phyloP scores from a whole-genome alignment of 2,329 filamentous ascomycete genomes.

The Calonectria pteridis region DNA sequence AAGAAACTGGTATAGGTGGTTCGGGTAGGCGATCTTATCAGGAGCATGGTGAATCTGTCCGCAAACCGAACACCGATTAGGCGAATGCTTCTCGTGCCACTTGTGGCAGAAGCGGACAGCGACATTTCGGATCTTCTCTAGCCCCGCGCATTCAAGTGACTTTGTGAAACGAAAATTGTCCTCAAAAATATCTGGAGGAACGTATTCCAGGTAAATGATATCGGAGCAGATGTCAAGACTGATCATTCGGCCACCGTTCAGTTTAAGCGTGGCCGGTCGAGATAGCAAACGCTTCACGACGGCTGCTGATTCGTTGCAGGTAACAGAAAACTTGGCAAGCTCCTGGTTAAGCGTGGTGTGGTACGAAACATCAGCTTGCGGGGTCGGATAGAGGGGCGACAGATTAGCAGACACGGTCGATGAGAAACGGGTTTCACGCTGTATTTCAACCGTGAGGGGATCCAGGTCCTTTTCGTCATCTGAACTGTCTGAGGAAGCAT shows the following conservation, averaged over 20 bases:
- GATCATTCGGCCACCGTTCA: slow-evolving; percentile 45
- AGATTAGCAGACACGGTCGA: slow-evolving; percentile 34
- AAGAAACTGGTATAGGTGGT: slow-evolving; percentile 59
- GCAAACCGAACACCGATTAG: slow-evolving; percentile 49
- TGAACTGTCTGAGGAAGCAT: neutral
- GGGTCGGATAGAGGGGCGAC: slow-evolving; percentile 43
- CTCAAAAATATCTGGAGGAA: slow-evolving; percentile 46
- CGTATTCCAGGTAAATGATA: slow-evolving; percentile 52
- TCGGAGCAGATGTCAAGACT: slow-evolving; percentile 47
- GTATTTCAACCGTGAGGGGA: slow-evolving; percentile 41
- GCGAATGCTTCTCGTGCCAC: slow-evolving; percentile 51
- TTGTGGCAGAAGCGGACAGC: slow-evolving; percentile 57
- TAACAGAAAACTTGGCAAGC: slow-evolving; percentile 42
- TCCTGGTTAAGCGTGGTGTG: slow-evolving; percentile 47
- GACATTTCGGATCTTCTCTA: slow-evolving; percentile 53
- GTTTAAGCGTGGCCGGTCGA: slow-evolving; percentile 39
- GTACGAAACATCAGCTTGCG: slow-evolving; percentile 50
- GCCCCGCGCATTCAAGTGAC: slow-evolving; percentile 42
- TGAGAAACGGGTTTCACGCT: slow-evolving; percentile 36
- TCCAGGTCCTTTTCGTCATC: slow-evolving; percentile 35
- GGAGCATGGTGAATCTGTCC: slow-evolving; percentile 46
- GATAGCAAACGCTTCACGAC: slow-evolving; percentile 37
- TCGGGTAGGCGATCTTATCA: slow-evolving; percentile 49
- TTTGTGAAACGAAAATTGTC: slow-evolving; percentile 43
- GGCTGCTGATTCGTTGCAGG: slow-evolving; percentile 44